These are phyloP conservation scores for Tieghemostelium lacteum DNA, from an alignment of 78 protist genomes.

Conservation along the genomic window DNA sequence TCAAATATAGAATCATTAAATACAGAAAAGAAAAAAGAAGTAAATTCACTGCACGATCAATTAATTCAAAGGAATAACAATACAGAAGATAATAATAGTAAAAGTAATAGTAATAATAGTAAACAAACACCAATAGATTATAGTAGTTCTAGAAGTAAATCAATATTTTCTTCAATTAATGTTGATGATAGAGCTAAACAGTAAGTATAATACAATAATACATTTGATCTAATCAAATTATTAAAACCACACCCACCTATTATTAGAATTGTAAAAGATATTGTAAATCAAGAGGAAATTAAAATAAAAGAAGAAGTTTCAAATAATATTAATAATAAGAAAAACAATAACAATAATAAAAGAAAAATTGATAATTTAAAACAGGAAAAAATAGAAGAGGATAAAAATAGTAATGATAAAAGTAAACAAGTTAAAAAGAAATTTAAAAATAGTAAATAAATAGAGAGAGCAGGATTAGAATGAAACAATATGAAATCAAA, in stretches of 20 bases:
- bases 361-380: neutral
- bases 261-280: no score
- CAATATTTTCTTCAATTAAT: no score
- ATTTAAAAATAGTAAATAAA: no score
- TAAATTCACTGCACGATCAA: neutral
- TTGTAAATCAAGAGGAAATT: neutral
- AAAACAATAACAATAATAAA: neutral
- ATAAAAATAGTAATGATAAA: neutral
- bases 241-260: no score
- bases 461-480: no score
- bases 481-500: no score
- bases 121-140: neutral
- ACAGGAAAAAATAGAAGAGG: conserved; percentile 16
- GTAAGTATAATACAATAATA: no score
- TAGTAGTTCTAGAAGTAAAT: no score
- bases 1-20: conserved; percentile 33
- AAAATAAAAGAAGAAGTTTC: neutral
- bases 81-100: conserved; percentile 2
- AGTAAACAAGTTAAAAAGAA: conserved; percentile 18
- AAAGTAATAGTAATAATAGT: neutral
- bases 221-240: no score
- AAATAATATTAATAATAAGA: conserved; percentile 6
- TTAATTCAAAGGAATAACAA: conserved; percentile 14
- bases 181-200: no score
- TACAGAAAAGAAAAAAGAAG: conserved; percentile 6